A percentile compares a stretch with the other conserved stretches of the same genome.
Evolutionary conservation across 768 basidiomycete species (phyloP).

Genomic region (Roridomyces roridus): DNA sequence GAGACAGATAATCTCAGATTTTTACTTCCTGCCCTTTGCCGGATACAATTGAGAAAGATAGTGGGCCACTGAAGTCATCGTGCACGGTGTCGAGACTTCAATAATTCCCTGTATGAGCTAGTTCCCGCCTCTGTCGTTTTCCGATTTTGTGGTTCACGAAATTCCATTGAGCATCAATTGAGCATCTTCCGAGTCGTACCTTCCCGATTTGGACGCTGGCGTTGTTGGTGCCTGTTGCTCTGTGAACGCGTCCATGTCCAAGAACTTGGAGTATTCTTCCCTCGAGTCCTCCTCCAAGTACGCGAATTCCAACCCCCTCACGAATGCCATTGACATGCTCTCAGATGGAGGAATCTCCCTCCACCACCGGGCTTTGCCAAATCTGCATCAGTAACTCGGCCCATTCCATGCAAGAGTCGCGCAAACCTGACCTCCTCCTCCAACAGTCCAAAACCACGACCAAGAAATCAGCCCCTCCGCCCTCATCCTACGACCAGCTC

Average conservation of each 20-base stretch:
- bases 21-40: no score
- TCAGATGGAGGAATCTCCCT: conserved; percentile 69
- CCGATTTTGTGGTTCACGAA: no score
- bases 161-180: no score
- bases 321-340: background rate
- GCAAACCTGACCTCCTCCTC: no score
- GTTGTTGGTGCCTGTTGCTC: conserved; percentile 1
- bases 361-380: conserved; percentile 74
- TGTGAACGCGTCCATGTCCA: conserved; percentile 8
- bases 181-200: background rate
- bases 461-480: conserved; percentile 41
- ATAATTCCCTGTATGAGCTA: no score
- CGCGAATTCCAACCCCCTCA: conserved; percentile 7
- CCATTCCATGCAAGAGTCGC: no score
- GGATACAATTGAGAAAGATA: no score
- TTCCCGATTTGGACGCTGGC: background rate
- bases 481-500: conserved; percentile 65
- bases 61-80: no score
- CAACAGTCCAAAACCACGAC: conserved; percentile 51
- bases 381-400: conserved; percentile 39
- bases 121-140: no score
- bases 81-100: no score
- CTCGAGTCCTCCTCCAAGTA: conserved; percentile 48
- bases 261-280: conserved; percentile 44
- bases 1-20: no score